Conservation (phyloP, 129 eudicot species). For the Lactuca saligna region DNA sequence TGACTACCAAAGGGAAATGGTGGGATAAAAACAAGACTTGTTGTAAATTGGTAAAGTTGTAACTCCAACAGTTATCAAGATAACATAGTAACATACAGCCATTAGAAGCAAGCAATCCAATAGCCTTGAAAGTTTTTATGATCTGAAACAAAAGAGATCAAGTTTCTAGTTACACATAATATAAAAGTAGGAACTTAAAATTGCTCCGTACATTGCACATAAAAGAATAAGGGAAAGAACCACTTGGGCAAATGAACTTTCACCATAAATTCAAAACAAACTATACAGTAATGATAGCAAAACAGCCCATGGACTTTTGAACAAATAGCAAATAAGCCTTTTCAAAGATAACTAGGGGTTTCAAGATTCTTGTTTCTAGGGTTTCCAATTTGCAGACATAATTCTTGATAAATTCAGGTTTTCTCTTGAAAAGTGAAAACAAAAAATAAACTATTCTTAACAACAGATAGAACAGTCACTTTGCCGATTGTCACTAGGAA, state of each 20-base stretch:
- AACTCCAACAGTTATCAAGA: not conserved
- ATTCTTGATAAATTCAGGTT: not conserved
- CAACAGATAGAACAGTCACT: not conserved
- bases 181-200: not conserved
- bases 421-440: not conserved
- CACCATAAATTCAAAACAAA: too few relatives aligned
- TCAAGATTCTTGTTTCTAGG: not conserved
- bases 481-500: not conserved
- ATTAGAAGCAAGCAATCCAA: slow-evolving; percentile 7
- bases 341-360: not conserved
- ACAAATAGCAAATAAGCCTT: too few relatives aligned
- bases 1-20: not conserved
- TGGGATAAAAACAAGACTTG: not conserved
- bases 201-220: too few relatives aligned
- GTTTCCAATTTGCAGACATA: not conserved
- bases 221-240: too few relatives aligned
- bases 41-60: not conserved
- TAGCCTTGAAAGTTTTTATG: not conserved
- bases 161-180: slow-evolving; percentile 6
- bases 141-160: slow-evolving; percentile 18
- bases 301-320: too few relatives aligned
- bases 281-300: too few relatives aligned
- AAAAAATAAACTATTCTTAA: not conserved
- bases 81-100: slow-evolving; percentile 23
- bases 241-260: too few relatives aligned